These are phyloP conservation scores for Rhizopogon salebrosus DNA, from an alignment of 768 basidiomycete species.

Conservation along the genomic window DNA sequence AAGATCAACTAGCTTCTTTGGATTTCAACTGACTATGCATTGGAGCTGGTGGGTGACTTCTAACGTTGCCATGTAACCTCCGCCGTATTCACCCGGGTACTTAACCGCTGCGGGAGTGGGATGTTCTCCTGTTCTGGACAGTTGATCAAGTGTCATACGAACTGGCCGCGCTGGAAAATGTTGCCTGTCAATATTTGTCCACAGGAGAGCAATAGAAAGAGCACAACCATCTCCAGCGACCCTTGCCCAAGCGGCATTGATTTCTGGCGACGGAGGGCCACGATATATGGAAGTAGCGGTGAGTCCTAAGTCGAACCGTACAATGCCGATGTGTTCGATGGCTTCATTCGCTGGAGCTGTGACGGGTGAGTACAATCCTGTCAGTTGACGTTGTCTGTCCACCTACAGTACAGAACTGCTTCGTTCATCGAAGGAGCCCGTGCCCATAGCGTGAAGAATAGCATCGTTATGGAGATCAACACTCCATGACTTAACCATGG, in stretches of 20 bases:
- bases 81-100: conserved; percentile 6
- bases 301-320: not conserved
- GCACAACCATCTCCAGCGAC: conserved; percentile 1
- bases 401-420: no score
- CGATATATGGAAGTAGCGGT: not conserved
- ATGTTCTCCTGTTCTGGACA: conserved; percentile 1
- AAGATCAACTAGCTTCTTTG: not conserved
- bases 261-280: conserved; percentile 4
- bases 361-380: no score
- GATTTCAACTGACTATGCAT: conserved; percentile 1
- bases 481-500: no score
- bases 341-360: conserved; percentile 7
- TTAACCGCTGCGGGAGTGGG: not conserved
- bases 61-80: conserved; percentile 6
- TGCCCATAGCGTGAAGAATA: no score
- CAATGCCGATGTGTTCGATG: conserved; percentile 5
- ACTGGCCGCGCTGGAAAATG: conserved; percentile 1
- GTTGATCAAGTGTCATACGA: not conserved
- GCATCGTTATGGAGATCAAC: no score
- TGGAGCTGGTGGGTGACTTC: conserved; percentile 7
- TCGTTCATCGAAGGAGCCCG: no score
- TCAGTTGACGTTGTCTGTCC: no score
- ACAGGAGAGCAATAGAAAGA: not conserved
- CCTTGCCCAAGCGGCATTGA: conserved; percentile 8
- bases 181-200: no score